Evolutionary conservation across 139 green algal genomes (phyloP).

Genomic region (Gonium pectorale): DNA sequence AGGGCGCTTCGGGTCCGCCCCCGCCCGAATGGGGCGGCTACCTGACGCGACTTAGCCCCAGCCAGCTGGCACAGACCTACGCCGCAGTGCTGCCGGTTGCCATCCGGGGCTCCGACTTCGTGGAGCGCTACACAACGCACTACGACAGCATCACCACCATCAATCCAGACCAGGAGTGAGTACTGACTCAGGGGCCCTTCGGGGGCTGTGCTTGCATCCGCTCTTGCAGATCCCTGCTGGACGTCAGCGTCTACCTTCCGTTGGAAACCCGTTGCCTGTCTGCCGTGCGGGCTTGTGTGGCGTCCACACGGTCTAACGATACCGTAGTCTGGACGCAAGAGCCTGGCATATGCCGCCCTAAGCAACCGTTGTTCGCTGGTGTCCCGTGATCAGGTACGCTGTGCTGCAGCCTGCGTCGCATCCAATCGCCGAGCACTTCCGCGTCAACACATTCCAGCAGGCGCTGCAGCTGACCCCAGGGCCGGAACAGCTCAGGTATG

Average conservation of each 20-base stretch:
- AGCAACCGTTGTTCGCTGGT: too few relatives aligned
- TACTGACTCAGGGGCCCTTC: too few relatives aligned
- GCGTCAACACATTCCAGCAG: constrained; percentile 79
- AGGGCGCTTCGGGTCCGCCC: constrained; percentile 13
- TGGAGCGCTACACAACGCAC: constrained; percentile 72
- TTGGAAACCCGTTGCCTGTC: too few relatives aligned
- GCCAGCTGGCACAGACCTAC: constrained; percentile 53
- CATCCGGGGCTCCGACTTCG: constrained; percentile 80
- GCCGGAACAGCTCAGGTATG: constrained; percentile 11
- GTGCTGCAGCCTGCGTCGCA: constrained; percentile 78
- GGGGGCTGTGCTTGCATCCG: too few relatives aligned
- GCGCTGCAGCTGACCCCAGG: constrained; percentile 49
- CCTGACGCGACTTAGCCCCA: constrained; percentile 73
- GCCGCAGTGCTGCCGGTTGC: constrained; percentile 65
- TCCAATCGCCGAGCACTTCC: constrained; percentile 87
- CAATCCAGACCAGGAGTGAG: constrained; percentile 46
- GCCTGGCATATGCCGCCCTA: too few relatives aligned
- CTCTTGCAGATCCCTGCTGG: too few relatives aligned
- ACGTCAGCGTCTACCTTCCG: too few relatives aligned
- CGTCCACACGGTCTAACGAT: too few relatives aligned
- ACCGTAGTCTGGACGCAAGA: too few relatives aligned
- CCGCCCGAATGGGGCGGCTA: constrained; percentile 60
- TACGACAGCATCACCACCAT: constrained; percentile 80
- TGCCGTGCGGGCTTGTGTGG: too few relatives aligned
- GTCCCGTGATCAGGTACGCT: constrained; percentile 64